Percentiles rank a stretch among this genome's conserved stretches.
phyloP scores from a whole-genome alignment of 176 grass and related monocot species.

The Oryza glumipatula region DNA sequence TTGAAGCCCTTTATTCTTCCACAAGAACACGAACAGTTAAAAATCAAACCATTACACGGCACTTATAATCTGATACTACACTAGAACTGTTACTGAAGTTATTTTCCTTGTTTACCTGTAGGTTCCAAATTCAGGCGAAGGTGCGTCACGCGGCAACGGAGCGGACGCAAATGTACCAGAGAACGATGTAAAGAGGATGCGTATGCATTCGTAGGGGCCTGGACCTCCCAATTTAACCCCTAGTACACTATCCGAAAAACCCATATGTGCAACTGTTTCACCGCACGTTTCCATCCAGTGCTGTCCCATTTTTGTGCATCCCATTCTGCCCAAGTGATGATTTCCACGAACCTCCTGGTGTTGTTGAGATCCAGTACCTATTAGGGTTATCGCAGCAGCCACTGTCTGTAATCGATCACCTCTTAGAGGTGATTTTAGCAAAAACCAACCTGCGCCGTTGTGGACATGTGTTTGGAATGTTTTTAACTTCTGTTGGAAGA shows the following conservation, averaged over 20 bases:
- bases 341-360: slow-evolving; percentile 1
- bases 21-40: neutral
- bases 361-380: slow-evolving; percentile 7
- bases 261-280: neutral
- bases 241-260: neutral
- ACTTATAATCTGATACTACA: neutral
- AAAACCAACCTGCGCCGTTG: slow-evolving; percentile 17
- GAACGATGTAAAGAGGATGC: slow-evolving; percentile 88
- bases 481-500: neutral
- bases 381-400: neutral
- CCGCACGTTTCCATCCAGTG: slow-evolving; percentile 17
- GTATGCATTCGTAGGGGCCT: slow-evolving; percentile 47
- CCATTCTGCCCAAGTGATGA: slow-evolving; percentile 21
- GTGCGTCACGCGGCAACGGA: slow-evolving; percentile 51
- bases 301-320: slow-evolving; percentile 35
- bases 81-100: neutral
- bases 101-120: slow-evolving; percentile 32
- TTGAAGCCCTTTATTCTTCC: neutral
- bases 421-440: slow-evolving; percentile 36
- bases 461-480: slow-evolving; percentile 16
- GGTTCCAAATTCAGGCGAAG: slow-evolving; percentile 51
- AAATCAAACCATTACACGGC: neutral
- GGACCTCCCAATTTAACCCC: neutral
- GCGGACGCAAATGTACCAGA: slow-evolving; percentile 80
- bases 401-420: slow-evolving; percentile 28